Evolutionary conservation across 768 basidiomycete species (phyloP).

Genomic region (Russula ochroleuca): DNA sequence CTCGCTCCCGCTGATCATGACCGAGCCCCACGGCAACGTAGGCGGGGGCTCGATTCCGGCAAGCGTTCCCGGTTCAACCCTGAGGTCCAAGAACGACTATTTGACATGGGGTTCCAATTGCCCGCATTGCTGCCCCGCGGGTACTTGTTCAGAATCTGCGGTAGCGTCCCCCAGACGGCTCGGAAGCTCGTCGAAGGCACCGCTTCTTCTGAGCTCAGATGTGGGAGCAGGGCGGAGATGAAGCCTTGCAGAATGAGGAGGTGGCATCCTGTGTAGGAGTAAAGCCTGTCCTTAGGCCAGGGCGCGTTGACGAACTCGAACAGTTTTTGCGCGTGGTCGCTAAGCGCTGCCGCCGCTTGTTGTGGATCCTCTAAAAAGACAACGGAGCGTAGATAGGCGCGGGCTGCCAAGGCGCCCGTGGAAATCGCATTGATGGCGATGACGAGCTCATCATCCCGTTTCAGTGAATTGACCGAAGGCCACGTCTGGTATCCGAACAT

Average conservation of each 20-base stretch:
- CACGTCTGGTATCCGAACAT: conserved; percentile 9
- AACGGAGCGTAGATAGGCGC: conserved; percentile 6
- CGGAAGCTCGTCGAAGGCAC: conserved; percentile 8
- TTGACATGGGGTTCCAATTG: background rate
- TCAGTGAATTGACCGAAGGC: conserved; percentile 9
- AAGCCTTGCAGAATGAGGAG: conserved; percentile 8
- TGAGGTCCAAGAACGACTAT: conserved; percentile 2
- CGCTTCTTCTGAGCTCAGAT: background rate
- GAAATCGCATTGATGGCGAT: conserved; percentile 6
- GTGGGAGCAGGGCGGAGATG: background rate
- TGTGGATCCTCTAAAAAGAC: background rate
- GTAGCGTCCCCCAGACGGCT: conserved; percentile 6
- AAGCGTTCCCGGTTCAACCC: background rate
- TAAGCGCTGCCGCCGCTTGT: background rate
- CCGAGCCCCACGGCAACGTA: background rate
- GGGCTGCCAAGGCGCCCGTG: background rate
- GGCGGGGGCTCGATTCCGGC: background rate
- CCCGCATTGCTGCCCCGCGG: background rate
- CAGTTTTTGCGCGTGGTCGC: background rate
- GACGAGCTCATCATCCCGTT: conserved; percentile 5
- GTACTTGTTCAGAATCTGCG: background rate
- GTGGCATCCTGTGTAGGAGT: conserved; percentile 1
- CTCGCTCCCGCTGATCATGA: background rate
- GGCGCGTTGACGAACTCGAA: conserved; percentile 2
- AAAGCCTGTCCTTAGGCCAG: background rate